Evolutionary conservation across 139 green algal genomes (phyloP).

Genomic region (Chlamydomonas sp.): DNA sequence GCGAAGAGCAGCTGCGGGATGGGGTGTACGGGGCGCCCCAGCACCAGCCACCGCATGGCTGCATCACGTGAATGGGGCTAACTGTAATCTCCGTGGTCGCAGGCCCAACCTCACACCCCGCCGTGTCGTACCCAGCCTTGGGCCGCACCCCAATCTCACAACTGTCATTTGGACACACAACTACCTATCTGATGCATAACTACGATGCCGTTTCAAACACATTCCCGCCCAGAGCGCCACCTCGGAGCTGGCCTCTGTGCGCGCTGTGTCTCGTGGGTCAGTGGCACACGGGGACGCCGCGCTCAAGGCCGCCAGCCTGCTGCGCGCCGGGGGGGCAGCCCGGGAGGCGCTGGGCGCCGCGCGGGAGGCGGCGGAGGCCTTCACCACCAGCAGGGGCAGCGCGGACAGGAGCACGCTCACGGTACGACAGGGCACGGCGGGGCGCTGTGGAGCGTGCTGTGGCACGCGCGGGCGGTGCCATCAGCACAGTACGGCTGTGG

Average conservation of each 20-base stretch:
- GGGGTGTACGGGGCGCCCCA: not conserved
- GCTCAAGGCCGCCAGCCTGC: not conserved
- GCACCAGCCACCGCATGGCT: not conserved
- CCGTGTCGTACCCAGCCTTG: not conserved
- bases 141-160: too few relatives aligned
- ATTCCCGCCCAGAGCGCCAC: not conserved
- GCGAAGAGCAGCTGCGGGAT: not conserved
- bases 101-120: not conserved
- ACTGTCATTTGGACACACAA: too few relatives aligned
- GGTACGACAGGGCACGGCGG: not conserved
- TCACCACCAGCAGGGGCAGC: not conserved
- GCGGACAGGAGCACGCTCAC: not conserved
- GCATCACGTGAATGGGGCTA: not conserved
- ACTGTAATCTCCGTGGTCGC: too few relatives aligned
- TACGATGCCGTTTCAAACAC: not conserved
- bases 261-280: not conserved
- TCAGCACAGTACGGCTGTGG: too few relatives aligned
- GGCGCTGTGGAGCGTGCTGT: not conserved
- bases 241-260: not conserved
- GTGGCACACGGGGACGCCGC: not conserved
- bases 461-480: too few relatives aligned
- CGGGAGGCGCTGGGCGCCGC: slow-evolving; percentile 10
- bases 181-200: not conserved
- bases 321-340: not conserved
- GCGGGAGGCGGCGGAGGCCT: slow-evolving; percentile 12